phyloP scores from a whole-genome alignment of 2,329 filamentous ascomycete genomes.

The Cyphellophora europaea region DNA sequence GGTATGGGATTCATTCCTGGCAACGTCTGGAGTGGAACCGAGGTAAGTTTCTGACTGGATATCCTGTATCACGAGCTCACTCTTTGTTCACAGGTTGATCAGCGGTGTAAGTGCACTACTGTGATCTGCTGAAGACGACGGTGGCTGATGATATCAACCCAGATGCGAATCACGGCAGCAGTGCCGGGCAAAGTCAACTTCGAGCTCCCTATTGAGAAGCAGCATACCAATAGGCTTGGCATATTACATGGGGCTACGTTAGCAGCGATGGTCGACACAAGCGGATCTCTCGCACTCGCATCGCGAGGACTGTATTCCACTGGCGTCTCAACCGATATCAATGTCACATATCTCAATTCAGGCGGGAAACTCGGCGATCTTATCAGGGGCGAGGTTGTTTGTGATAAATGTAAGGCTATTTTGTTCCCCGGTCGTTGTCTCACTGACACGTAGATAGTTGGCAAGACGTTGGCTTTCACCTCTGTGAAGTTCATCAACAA shows the following conservation, averaged over 20 bases:
- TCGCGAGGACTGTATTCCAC: constrained; percentile 57
- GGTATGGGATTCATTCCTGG: constrained; percentile 80
- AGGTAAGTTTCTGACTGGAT: constrained; percentile 59
- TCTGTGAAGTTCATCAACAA: constrained; percentile 51
- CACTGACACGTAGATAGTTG: constrained; percentile 34
- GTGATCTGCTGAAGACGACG: no score
- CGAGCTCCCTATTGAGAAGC: constrained; percentile 54
- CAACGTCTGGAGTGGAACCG: constrained; percentile 78
- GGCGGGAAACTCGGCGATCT: constrained; percentile 55
- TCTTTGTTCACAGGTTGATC: constrained; percentile 22
- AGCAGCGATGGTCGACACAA: constrained; percentile 57
- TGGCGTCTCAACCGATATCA: constrained; percentile 58
- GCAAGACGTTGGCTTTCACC: constrained; percentile 57
- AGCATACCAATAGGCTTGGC: constrained; percentile 57
- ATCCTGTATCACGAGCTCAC: no score
- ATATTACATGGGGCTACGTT: constrained; percentile 61
- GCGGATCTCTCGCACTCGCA: constrained; percentile 57
- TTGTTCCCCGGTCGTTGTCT: background rate
- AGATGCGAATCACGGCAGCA: constrained; percentile 54
- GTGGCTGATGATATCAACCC: constrained; percentile 6
- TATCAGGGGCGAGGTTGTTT: constrained; percentile 51
- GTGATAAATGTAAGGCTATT: constrained; percentile 50
- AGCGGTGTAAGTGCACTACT: constrained; percentile 34
- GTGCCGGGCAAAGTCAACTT: constrained; percentile 54
- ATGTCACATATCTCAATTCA: constrained; percentile 54